Conservation (phyloP, 306 rosid genomes). For the Quercus ilex region DNA sequence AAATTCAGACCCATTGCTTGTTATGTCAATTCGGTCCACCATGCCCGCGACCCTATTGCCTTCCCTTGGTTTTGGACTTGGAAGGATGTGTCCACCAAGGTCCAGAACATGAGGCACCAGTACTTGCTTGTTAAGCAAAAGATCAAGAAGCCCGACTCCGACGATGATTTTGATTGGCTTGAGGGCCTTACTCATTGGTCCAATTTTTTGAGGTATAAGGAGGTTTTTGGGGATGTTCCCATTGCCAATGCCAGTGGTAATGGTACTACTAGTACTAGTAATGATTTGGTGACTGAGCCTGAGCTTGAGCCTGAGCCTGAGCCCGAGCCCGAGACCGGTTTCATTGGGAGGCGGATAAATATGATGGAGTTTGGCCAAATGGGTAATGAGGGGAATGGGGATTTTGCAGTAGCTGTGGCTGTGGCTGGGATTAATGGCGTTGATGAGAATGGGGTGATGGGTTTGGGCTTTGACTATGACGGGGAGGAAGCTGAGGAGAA, state of each 20-base stretch:
- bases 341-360: constrained; percentile 59
- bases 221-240: constrained; percentile 84
- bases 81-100: constrained; percentile 97
- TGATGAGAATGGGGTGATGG: constrained; percentile 83
- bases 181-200: constrained; percentile 93
- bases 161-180: constrained; percentile 77
- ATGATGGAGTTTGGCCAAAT: constrained; percentile 72
- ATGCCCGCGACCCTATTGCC: constrained; percentile 61
- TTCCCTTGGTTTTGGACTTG: constrained; percentile 97
- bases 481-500: constrained; percentile 76
- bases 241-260: constrained; percentile 19
- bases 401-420: constrained; percentile 28
- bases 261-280: constrained; percentile 23
- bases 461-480: constrained; percentile 81
- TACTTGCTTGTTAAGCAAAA: constrained; percentile 92
- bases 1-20: constrained; percentile 86
- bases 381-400: constrained; percentile 74
- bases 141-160: constrained; percentile 69
- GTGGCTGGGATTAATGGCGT: constrained; percentile 66
- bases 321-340: constrained; percentile 2
- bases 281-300: constrained; percentile 38
- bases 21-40: constrained; percentile 76
- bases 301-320: too few relatives aligned
- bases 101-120: constrained; percentile 98
- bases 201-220: constrained; percentile 88